Evolutionary conservation across 768 basidiomycete species (phyloP).

Genomic region (Chalciporus piperatus): DNA sequence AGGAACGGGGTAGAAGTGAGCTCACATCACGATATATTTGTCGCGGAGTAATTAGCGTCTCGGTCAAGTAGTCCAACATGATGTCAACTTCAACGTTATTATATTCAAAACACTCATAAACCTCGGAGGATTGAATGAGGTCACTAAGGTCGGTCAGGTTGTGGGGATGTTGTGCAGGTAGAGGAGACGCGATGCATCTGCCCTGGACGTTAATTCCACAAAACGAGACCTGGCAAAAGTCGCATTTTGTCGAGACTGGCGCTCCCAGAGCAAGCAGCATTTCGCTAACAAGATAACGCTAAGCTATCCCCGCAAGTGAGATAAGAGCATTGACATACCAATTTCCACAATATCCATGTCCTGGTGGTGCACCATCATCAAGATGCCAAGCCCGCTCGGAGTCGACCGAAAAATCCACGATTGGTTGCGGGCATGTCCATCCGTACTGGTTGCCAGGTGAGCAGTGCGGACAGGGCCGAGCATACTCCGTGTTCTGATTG

Average conservation of each 20-base stretch:
- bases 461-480: conserved; percentile 82
- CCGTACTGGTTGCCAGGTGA: conserved; percentile 64
- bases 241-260: conserved; percentile 78
- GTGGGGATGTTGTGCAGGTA: conserved; percentile 64
- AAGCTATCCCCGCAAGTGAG: not conserved
- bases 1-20: not conserved
- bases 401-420: conserved; percentile 67
- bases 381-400: conserved; percentile 72
- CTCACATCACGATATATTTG: conserved; percentile 76
- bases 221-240: conserved; percentile 78
- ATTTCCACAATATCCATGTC: conserved; percentile 78
- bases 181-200: conserved; percentile 61
- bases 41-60: conserved; percentile 57
- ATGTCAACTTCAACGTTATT: conserved; percentile 82
- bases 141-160: conserved; percentile 67
- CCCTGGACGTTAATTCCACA: conserved; percentile 78
- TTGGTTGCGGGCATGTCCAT: conserved; percentile 80
- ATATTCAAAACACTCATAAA: conserved; percentile 78
- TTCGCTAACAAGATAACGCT: conserved; percentile 46
- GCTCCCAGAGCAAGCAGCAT: conserved; percentile 69
- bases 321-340: conserved; percentile 49
- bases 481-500: conserved; percentile 59
- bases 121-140: conserved; percentile 68
- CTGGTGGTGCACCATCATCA: conserved; percentile 76
- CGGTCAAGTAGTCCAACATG: conserved; percentile 75